phyloP scores from a whole-genome alignment of 495 filamentous ascomycete species.

The Parmelia sp. region DNA sequence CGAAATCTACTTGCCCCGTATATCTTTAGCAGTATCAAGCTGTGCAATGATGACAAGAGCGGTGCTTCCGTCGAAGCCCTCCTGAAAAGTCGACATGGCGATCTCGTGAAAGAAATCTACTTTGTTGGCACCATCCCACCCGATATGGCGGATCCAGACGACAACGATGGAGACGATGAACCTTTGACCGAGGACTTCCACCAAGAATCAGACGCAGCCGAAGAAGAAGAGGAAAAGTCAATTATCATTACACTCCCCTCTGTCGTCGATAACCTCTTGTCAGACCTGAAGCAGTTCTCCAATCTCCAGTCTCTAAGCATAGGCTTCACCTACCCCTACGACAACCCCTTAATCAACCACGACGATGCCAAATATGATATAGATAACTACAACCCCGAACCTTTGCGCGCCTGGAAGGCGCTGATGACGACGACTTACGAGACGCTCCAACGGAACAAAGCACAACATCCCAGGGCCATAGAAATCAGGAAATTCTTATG shows the following conservation, averaged over 20 bases:
- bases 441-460: background rate
- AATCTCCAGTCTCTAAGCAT: conserved; percentile 6
- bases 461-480: background rate
- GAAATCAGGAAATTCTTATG: conserved; percentile 1
- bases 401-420: background rate
- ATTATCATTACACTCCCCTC: background rate
- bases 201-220: background rate
- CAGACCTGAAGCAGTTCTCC: background rate
- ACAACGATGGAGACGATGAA: background rate
- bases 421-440: background rate
- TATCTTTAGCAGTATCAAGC: background rate
- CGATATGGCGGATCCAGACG: background rate
- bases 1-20: conserved; percentile 4
- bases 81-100: background rate
- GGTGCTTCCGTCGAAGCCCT: conserved; percentile 3
- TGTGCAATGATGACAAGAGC: background rate
- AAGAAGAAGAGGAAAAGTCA: background rate
- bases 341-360: background rate
- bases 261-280: background rate
- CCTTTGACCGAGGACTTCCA: background rate
- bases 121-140: background rate
- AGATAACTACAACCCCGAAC: background rate
- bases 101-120: background rate
- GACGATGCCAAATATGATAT: background rate
- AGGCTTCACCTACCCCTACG: background rate